Percentiles rank a stretch among this genome's conserved stretches.
These are phyloP conservation scores for Calonectria hawksworthii DNA, from an alignment of 2,329 filamentous ascomycete genomes.

Conservation along the genomic window DNA sequence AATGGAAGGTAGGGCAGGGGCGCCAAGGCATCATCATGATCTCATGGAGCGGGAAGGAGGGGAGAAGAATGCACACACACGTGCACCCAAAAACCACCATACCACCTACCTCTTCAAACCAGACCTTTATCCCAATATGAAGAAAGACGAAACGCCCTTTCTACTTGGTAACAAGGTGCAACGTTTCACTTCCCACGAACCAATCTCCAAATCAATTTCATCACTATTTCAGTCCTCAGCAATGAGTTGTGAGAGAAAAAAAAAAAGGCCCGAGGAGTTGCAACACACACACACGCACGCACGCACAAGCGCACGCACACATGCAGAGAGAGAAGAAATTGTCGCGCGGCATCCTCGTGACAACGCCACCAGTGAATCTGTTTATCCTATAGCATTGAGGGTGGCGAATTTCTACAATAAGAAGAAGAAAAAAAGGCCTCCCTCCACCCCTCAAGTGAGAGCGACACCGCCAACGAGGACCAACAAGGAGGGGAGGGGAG, in stretches of 20 bases:
- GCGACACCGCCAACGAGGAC: background rate
- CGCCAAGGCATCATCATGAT: background rate
- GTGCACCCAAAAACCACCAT: background rate
- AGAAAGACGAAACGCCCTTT: background rate
- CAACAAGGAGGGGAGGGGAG: background rate
- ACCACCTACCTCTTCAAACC: slow-evolving; percentile 1
- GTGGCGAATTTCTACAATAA: background rate
- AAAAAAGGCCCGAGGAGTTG: background rate
- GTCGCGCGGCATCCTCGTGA: background rate
- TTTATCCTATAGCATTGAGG: background rate
- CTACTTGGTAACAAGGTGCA: background rate
- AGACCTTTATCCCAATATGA: background rate
- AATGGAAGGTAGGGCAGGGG: background rate
- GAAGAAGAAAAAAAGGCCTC: background rate
- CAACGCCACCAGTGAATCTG: background rate
- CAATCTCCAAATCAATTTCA: background rate
- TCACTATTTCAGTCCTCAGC: background rate
- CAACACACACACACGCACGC: background rate
- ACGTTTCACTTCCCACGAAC: background rate
- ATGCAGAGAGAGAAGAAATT: background rate
- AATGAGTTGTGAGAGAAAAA: background rate
- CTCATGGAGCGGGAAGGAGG: slow-evolving; percentile 10
- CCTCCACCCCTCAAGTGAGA: background rate
- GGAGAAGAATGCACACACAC: background rate
- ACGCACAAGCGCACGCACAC: background rate